Percentiles rank a stretch among this genome's conserved stretches.
phyloP scores from a whole-genome alignment of 495 filamentous ascomycete genomes.

The Clavariopsis aquatica region DNA sequence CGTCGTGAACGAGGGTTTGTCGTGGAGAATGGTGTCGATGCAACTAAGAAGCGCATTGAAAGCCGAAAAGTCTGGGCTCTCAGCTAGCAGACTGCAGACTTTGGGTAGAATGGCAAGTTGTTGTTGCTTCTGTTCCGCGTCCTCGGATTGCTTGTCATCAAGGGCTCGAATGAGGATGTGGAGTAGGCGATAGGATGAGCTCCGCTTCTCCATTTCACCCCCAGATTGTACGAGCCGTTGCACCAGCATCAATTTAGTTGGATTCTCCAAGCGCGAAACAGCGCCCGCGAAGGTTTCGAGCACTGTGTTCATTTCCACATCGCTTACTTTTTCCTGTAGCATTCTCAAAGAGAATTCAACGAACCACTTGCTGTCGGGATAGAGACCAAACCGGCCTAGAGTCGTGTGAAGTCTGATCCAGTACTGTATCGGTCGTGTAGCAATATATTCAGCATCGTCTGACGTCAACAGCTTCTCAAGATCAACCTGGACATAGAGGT shows the following conservation, averaged over 20 bases:
- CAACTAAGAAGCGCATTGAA: slow-evolving; percentile 29
- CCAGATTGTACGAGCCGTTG: background rate
- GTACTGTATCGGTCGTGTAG: background rate
- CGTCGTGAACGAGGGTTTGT: slow-evolving; percentile 21
- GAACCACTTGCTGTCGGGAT: slow-evolving; percentile 5
- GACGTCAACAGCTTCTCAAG: background rate
- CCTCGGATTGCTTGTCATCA: slow-evolving; percentile 7
- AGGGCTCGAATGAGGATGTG: slow-evolving; percentile 14
- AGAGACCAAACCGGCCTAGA: slow-evolving; percentile 13
- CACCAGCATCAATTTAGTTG: slow-evolving; percentile 14
- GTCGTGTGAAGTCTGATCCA: slow-evolving; percentile 7
- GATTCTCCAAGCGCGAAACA: background rate
- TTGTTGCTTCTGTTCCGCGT: slow-evolving; percentile 25
- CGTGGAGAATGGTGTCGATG: slow-evolving; percentile 28
- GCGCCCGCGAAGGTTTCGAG: slow-evolving; percentile 8
- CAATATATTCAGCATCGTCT: background rate
- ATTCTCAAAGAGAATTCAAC: slow-evolving; percentile 4
- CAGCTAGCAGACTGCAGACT: slow-evolving; percentile 11
- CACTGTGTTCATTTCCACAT: slow-evolving; percentile 4
- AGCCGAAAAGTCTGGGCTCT: background rate
- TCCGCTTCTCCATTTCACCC: background rate
- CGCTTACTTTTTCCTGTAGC: slow-evolving; percentile 8
- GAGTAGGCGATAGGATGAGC: slow-evolving; percentile 9
- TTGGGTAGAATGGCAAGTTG: slow-evolving; percentile 22
- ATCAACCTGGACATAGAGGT: background rate